A percentile compares a stretch with the other conserved stretches of the same genome.
These are phyloP conservation scores for Stramenopiles sp. DNA, from an alignment of 352 stramenopile genomes.

Conservation along the genomic window DNA sequence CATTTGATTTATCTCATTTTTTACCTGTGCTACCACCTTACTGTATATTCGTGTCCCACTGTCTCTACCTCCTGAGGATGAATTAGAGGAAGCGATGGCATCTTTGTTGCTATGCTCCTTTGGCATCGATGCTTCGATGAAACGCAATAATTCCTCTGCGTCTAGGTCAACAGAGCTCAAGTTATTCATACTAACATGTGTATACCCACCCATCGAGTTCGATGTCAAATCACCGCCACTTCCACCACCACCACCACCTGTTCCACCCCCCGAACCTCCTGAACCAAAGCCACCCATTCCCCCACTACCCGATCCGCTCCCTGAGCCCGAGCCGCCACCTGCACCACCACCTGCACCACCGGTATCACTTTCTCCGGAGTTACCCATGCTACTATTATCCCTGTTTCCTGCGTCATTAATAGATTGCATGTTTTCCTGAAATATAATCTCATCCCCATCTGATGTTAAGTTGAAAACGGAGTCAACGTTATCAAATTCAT, in stretches of 20 bases:
- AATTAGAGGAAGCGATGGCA: too few species aligned
- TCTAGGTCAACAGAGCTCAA: slow-evolving; percentile 12
- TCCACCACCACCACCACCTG: neutral
- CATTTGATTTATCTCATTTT: neutral
- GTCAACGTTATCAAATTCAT: neutral
- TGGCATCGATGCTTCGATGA: slow-evolving; percentile 29
- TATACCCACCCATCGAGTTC: neutral
- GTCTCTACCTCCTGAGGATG: neutral
- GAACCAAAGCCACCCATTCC: neutral
- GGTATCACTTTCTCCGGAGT: too few species aligned
- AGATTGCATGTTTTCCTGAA: too few species aligned
- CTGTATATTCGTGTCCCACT: neutral
- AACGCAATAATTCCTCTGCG: slow-evolving; percentile 26
- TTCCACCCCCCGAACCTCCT: neutral
- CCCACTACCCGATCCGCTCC: neutral
- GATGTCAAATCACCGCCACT: neutral
- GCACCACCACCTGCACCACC: neutral
- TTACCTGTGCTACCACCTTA: neutral
- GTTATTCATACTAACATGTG: neutral
- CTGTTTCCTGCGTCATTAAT: neutral
- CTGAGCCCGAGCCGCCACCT: neutral
- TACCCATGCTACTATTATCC: too few species aligned
- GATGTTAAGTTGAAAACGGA: neutral
- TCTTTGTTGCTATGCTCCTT: slow-evolving; percentile 26
- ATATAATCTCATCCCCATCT: too few species aligned